A percentile compares a stretch with the other conserved stretches of the same genome.
phyloP scores from a whole-genome alignment of 163 green algal genomes.

The Smithsoniella earleae region DNA sequence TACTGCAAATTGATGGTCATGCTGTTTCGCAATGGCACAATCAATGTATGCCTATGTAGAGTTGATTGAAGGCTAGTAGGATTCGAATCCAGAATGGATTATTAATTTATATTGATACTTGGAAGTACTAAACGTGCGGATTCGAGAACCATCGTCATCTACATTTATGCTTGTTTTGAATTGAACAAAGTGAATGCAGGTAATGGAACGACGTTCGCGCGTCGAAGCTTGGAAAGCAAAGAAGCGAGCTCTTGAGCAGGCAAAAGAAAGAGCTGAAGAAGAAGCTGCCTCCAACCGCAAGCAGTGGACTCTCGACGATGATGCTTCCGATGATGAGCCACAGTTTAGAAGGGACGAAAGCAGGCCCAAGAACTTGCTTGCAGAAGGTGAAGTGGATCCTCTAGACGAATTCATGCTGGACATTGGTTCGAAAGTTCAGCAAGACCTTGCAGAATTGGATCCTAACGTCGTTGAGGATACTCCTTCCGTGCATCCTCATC shows the following conservation, averaged over 20 bases:
- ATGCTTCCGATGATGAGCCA: not conserved
- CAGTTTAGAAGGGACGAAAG: not conserved
- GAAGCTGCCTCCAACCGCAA: slow-evolving; percentile 5
- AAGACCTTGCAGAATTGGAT: slow-evolving; percentile 10
- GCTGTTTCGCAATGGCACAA: no score
- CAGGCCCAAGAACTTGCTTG: not conserved
- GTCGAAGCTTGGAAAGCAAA: slow-evolving; percentile 9
- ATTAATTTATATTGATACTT: no score
- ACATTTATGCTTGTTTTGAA: no score
- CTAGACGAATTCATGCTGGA: slow-evolving; percentile 64
- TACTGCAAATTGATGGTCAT: no score
- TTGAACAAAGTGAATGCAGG: no score
- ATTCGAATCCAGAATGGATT: no score
- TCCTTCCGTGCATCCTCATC: slow-evolving; percentile 21
- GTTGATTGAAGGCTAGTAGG: no score
- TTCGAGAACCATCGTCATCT: no score
- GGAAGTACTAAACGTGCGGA: no score
- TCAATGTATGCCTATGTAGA: no score
- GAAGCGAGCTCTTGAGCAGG: slow-evolving; percentile 29
- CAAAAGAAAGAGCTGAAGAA: not conserved
- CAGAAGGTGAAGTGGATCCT: slow-evolving; percentile 40
- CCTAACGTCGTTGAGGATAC: not conserved
- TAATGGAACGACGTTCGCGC: not conserved
- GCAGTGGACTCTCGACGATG: slow-evolving; percentile 18
- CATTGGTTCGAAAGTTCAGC: slow-evolving; percentile 10